phyloP scores from a whole-genome alignment of 495 filamentous ascomycete genomes.

The Xylaria scruposa region DNA sequence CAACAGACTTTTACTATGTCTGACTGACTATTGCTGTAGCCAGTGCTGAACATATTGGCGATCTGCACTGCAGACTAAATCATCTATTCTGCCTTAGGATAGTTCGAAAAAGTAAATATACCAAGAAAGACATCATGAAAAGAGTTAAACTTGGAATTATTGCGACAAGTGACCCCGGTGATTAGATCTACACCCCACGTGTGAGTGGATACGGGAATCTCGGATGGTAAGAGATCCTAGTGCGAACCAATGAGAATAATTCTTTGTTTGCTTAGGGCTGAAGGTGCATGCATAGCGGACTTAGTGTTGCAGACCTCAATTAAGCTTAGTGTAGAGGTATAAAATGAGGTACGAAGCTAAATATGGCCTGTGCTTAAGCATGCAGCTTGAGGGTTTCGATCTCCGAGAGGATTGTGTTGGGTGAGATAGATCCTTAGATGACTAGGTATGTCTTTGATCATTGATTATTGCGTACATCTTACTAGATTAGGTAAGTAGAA shows the following conservation, averaged over 20 bases:
- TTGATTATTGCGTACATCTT: no score
- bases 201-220: slow-evolving; percentile 4
- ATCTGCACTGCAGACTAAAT: no score
- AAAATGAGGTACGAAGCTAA: no score
- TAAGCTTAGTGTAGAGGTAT: slow-evolving; percentile 3
- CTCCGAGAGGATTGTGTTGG: no score
- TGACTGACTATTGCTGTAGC: not conserved
- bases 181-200: slow-evolving; percentile 2
- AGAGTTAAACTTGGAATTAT: not conserved
- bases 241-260: not conserved
- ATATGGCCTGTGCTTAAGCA: no score
- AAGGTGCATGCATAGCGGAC: slow-evolving; percentile 13
- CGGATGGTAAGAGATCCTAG: not conserved
- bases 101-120: not conserved
- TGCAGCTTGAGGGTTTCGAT: no score
- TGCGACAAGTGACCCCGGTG: not conserved
- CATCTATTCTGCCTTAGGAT: no score
- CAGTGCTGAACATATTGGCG: not conserved
- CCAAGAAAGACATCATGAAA: not conserved
- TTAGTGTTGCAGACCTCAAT: not conserved
- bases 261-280: slow-evolving; percentile 5
- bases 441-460: no score
- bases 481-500: no score
- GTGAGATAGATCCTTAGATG: not conserved
- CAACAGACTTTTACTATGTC: not conserved